Evolutionary conservation across 257 asterid genomes (phyloP).

Genomic region (Salvia rosmarinus): DNA sequence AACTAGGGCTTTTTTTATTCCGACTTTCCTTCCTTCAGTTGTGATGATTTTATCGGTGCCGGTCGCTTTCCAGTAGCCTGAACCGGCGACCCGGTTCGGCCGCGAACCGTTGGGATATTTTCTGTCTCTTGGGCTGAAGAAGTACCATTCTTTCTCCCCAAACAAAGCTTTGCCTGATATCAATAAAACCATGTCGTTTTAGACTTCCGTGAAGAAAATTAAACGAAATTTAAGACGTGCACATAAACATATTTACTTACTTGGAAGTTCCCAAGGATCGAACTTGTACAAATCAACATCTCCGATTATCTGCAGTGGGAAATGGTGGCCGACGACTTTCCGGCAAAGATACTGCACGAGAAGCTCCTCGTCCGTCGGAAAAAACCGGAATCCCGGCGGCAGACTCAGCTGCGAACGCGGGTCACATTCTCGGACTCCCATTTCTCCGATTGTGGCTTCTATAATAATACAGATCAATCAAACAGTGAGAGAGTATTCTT

Average conservation of each 20-base stretch:
- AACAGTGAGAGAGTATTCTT: not conserved
- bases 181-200: not conserved
- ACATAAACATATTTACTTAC: conserved; percentile 39
- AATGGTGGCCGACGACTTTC: conserved; percentile 79
- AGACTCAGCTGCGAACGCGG: conserved; percentile 74
- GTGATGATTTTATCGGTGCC: conserved; percentile 82
- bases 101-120: conserved; percentile 92
- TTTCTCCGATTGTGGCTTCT: conserved; percentile 15
- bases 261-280: conserved; percentile 86
- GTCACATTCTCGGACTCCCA: conserved; percentile 70
- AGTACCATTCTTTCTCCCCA: conserved; percentile 93
- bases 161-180: conserved; percentile 69
- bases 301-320: conserved; percentile 66
- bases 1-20: conserved; percentile 85
- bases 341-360: conserved; percentile 75
- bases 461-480: not conserved
- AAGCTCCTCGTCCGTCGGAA: conserved; percentile 89
- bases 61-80: conserved; percentile 96
- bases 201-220: not conserved
- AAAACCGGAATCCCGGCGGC: conserved; percentile 93
- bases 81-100: conserved; percentile 83
- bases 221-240: not conserved
- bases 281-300: conserved; percentile 81
- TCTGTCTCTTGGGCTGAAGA: conserved; percentile 83
- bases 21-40: conserved; percentile 76